Conservation (phyloP, 2,329 filamentous ascomycete species). For the Fusarium falciforme region DNA sequence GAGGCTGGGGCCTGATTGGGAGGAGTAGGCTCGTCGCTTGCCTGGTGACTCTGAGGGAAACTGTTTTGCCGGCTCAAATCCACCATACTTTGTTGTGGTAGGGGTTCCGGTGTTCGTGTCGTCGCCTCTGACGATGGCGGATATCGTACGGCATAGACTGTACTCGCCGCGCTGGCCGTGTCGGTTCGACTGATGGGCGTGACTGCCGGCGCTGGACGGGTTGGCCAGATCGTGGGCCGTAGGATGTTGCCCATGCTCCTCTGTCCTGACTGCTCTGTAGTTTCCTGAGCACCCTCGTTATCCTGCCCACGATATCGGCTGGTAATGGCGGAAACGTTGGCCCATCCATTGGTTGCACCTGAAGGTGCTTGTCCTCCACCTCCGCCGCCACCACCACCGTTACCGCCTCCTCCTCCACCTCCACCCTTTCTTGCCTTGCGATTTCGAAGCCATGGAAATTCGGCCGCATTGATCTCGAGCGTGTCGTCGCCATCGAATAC, state of each 20-base stretch:
- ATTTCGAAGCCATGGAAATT: constrained; percentile 60
- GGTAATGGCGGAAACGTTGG: constrained; percentile 42
- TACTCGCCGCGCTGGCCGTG: constrained; percentile 72
- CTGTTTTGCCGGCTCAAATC: constrained; percentile 52
- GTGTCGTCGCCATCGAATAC: constrained; percentile 96
- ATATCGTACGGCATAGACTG: constrained; percentile 72
- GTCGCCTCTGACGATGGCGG: constrained; percentile 66
- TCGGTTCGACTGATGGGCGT: constrained; percentile 72
- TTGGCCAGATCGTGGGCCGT: constrained; percentile 65
- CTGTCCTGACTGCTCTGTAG: constrained; percentile 41
- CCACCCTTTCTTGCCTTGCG: constrained; percentile 51
- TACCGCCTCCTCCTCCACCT: constrained; percentile 22
- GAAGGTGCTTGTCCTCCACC: constrained; percentile 30
- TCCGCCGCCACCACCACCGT: constrained; percentile 13
- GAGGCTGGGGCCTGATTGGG: constrained; percentile 34
- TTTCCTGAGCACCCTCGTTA: constrained; percentile 29
- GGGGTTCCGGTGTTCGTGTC: constrained; percentile 58
- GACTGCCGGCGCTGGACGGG: constrained; percentile 64
- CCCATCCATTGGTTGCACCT: constrained; percentile 42
- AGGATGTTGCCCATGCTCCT: constrained; percentile 51
- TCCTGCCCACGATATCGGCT: constrained; percentile 42
- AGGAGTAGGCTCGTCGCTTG: constrained; percentile 43
- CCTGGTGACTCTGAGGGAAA: constrained; percentile 40
- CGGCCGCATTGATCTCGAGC: constrained; percentile 72
- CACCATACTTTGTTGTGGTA: constrained; percentile 43